Evolutionary conservation across 495 filamentous ascomycete species (phyloP).

Genomic region (Trichocladium antarcticum): DNA sequence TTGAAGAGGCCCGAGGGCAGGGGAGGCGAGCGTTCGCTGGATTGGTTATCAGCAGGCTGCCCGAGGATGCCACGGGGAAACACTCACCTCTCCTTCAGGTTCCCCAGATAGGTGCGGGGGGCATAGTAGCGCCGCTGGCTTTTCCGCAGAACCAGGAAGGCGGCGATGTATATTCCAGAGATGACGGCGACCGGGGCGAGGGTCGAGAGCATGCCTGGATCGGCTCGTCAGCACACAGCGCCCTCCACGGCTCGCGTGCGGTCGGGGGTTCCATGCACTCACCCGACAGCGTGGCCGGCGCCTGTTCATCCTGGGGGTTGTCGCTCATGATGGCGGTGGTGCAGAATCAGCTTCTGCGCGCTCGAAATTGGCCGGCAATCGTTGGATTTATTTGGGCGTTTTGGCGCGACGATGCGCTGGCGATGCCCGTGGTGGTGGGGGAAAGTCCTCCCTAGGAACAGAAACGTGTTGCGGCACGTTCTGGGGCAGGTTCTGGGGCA

Average conservation of each 20-base stretch:
- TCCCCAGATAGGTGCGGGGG: constrained; percentile 77
- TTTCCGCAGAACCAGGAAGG: constrained; percentile 70
- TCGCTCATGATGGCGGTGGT: constrained; percentile 14
- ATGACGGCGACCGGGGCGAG: constrained; percentile 57
- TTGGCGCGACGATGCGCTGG: no score
- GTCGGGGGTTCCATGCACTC: no score
- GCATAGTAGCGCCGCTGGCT: constrained; percentile 70
- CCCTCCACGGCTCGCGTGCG: no score
- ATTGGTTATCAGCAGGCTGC: background rate
- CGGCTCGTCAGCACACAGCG: constrained; percentile 3
- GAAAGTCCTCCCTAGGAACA: background rate
- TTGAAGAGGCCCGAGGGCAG: constrained; percentile 59
- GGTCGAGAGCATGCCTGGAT: constrained; percentile 51
- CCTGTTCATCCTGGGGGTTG: background rate
- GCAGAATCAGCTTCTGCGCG: constrained; percentile 14
- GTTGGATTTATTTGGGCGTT: background rate
- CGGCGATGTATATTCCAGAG: constrained; percentile 49
- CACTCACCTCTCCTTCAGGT: constrained; percentile 50
- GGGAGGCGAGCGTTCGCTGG: constrained; percentile 54
- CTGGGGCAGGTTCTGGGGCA: background rate
- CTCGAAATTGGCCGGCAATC: background rate
- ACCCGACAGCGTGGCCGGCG: constrained; percentile 21
- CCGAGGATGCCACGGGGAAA: background rate
- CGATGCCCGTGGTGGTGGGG: no score
- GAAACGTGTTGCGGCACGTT: background rate